Percentiles rank a stretch among this genome's conserved stretches.
Evolutionary conservation across 768 basidiomycete genomes (phyloP).

Genomic region (Fibroporia radiculosa): DNA sequence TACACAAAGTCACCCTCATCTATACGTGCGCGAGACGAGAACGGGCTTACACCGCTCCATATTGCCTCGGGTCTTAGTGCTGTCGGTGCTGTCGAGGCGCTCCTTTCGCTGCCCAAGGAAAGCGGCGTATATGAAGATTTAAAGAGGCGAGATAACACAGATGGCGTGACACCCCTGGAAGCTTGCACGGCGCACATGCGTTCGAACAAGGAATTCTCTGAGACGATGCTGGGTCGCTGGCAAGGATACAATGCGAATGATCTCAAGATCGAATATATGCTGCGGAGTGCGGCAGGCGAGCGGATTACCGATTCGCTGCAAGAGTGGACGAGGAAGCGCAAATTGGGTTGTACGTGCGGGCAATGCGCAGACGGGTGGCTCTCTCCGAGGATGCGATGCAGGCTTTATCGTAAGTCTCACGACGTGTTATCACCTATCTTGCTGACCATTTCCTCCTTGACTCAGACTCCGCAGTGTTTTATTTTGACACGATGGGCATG

Average conservation of each 20-base stretch:
- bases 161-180: not conserved
- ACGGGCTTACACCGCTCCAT: slow-evolving; percentile 11
- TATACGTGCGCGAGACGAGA: slow-evolving; percentile 5
- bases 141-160: not conserved
- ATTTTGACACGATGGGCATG: too few relatives aligned
- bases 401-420: not conserved
- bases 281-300: not conserved
- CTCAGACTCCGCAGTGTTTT: too few relatives aligned
- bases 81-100: not conserved
- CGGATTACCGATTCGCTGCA: not conserved
- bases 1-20: not conserved
- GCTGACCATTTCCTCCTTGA: too few relatives aligned
- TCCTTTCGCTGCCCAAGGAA: too few relatives aligned
- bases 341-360: slow-evolving; percentile 1
- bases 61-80: slow-evolving; percentile 7
- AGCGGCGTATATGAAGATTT: not conserved
- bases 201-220: not conserved
- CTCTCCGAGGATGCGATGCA: not conserved
- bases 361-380: not conserved
- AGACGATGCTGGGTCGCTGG: not conserved
- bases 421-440: too few relatives aligned
- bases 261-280: not conserved
- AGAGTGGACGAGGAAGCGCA: not conserved
- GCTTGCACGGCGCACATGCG: not conserved
- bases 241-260: not conserved